These are phyloP conservation scores for Phalaenopsis equestris DNA, from an alignment of 106 monocot species.

Conservation along the genomic window DNA sequence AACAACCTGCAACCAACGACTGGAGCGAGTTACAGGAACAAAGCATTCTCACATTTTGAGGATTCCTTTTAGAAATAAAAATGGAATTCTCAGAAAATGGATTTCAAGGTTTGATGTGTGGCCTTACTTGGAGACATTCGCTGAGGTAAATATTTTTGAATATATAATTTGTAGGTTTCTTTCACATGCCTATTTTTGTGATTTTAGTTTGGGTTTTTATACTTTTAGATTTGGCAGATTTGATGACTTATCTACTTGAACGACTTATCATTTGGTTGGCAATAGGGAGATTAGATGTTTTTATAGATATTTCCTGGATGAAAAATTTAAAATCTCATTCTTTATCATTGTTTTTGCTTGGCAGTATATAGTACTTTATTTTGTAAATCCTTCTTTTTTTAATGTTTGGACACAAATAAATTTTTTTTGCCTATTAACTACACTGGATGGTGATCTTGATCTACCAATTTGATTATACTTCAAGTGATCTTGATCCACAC, in stretches of 20 bases:
- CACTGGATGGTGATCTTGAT: neutral
- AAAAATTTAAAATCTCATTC: neutral
- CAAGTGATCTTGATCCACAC: too few species aligned
- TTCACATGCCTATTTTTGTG: neutral
- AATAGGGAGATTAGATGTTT: neutral
- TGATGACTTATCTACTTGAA: neutral
- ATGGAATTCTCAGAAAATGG: conserved; percentile 85
- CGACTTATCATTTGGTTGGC: neutral
- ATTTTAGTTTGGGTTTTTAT: conserved; percentile 1
- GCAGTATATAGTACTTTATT: neutral
- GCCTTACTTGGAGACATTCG: conserved; percentile 86
- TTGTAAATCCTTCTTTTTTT: neutral
- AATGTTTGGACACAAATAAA: neutral
- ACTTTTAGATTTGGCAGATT: neutral
- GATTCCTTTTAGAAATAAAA: conserved; percentile 77
- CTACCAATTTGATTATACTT: too few species aligned
- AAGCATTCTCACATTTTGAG: conserved; percentile 67
- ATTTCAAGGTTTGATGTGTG: conserved; percentile 97
- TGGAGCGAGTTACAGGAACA: conserved; percentile 81
- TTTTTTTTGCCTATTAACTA: neutral
- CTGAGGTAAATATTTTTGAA: conserved; percentile 37
- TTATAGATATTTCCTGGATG: neutral
- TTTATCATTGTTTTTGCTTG: neutral
- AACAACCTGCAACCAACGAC: conserved; percentile 90
- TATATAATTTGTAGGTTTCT: neutral